Evolutionary conservation across 495 filamentous ascomycete species (phyloP).

Genomic region (Trichoderma orchidacearum): DNA sequence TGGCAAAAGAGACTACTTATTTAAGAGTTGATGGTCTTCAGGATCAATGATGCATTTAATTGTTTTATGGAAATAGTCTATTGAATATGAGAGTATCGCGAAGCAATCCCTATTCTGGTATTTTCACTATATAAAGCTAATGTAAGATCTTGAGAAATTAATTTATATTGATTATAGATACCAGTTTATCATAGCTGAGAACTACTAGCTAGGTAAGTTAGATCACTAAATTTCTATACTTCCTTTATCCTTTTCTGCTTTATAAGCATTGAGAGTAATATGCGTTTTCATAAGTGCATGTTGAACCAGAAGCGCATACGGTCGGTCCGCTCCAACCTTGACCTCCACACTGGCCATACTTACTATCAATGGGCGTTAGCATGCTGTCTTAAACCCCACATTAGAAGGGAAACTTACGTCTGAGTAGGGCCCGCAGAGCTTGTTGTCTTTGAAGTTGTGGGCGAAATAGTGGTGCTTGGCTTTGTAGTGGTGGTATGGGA

Average conservation of each 20-base stretch:
- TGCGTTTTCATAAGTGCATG: slow-evolving; percentile 20
- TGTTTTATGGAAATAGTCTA: too few species aligned
- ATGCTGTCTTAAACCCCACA: not conserved
- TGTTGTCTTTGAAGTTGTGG: not conserved
- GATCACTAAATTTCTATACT: not conserved
- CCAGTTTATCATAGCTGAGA: too few species aligned
- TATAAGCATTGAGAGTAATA: slow-evolving; percentile 28
- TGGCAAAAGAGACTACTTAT: not conserved
- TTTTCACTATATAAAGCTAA: too few species aligned
- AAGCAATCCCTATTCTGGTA: too few species aligned
- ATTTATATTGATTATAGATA: too few species aligned
- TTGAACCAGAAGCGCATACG: slow-evolving; percentile 16
- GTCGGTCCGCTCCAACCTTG: slow-evolving; percentile 24
- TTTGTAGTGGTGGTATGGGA: not conserved
- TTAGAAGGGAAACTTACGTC: not conserved
- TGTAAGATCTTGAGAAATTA: too few species aligned
- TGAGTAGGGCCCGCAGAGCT: not conserved
- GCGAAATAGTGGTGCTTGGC: not conserved
- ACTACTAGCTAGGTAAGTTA: not conserved
- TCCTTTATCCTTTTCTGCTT: not conserved
- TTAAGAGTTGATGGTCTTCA: too few species aligned
- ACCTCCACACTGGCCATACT: slow-evolving; percentile 34
- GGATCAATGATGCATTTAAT: too few species aligned
- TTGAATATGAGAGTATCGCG: too few species aligned
- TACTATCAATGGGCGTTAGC: not conserved